Base-by-base conservation (phyloP, 139 green algal species). In the Chlorella sp. region DNA sequence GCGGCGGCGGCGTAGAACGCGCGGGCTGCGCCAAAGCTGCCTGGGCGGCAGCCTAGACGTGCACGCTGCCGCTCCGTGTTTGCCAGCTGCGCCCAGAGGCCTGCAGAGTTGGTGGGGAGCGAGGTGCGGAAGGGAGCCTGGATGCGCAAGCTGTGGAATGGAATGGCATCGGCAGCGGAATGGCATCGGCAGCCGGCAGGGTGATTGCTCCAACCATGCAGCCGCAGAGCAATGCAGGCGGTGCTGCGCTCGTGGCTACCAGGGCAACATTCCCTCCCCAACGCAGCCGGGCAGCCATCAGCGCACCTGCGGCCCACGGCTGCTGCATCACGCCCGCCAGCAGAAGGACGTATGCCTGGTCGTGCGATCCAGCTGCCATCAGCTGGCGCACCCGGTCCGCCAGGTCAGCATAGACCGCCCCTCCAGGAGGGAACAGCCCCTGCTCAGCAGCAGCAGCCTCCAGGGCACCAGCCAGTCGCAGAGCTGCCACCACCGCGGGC, bases 41-140 rank as follows among this genome's bases (percentile, higher is more conserved):
- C 32, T 30, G 81, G 78, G 78, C 36, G 64, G 56, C 13, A 55
- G 64, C 34, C 67, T 21, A 21, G 56, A 44, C 60, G 60, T 36
- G 72, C 89, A 36, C 41, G 88, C 83, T 85, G 79, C n/a, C 84
- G 79, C 80, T 91, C 87, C 20, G 88, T 47, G n/a, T 84, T 76
- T 30, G 88, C 86, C 47, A 94, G 55, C 84, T 95, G 93, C 21
- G 92, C 89, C 92, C 93, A 94, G 0, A 91, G 44, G n/a, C 73
- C 85, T 6, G 47, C 67, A 23, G 34, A 51, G 41, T 28, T 81
- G 23, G 18, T 63, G 55, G 16, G 69, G 56, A 12, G 38, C 44
- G 20, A 83, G 72, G 64, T 63, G 63, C 0, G 47, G 63, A 17
- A 79, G 71, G 39, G 44, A 51, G 12, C 16, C 34, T 32, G 64